Conservation (phyloP, 2,329 filamentous ascomycete genomes). For the Coniochaeta prunicola region DNA sequence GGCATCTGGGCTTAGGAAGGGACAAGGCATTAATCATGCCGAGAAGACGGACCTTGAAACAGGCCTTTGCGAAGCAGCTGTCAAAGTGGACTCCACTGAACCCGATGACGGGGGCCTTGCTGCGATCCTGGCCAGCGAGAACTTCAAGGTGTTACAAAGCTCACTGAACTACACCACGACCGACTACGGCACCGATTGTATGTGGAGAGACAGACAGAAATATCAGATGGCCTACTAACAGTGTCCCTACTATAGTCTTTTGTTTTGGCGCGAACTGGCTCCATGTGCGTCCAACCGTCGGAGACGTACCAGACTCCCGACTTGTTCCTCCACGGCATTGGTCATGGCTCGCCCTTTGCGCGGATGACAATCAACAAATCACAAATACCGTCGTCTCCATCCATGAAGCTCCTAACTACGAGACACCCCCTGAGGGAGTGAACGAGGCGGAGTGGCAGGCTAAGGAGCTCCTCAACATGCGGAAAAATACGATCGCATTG, state of each 20-base stretch:
- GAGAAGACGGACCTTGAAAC: conserved; percentile 3
- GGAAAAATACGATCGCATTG: conserved; percentile 29
- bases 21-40: background rate
- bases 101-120: background rate
- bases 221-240: conserved; percentile 11
- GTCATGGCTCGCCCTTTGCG: conserved; percentile 65
- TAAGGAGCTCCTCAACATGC: conserved; percentile 25
- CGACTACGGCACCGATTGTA: conserved; percentile 60
- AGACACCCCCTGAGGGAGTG: conserved; percentile 15
- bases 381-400: conserved; percentile 63
- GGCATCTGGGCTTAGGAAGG: background rate
- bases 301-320: conserved; percentile 13
- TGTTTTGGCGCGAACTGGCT: conserved; percentile 67
- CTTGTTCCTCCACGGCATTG: conserved; percentile 41
- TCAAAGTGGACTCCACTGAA: conserved; percentile 1
- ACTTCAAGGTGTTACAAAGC: conserved; percentile 52
- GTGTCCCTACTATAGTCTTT: conserved; percentile 43
- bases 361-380: conserved; percentile 44
- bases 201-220: conserved; percentile 11
- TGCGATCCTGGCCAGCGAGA: conserved; percentile 8
- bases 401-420: conserved; percentile 46
- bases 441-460: conserved; percentile 12
- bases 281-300: conserved; percentile 24
- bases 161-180: conserved; percentile 73
- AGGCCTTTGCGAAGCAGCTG: background rate